Base-by-base conservation (phyloP, 257 asterid species). In the Primulina eburnea region DNA sequence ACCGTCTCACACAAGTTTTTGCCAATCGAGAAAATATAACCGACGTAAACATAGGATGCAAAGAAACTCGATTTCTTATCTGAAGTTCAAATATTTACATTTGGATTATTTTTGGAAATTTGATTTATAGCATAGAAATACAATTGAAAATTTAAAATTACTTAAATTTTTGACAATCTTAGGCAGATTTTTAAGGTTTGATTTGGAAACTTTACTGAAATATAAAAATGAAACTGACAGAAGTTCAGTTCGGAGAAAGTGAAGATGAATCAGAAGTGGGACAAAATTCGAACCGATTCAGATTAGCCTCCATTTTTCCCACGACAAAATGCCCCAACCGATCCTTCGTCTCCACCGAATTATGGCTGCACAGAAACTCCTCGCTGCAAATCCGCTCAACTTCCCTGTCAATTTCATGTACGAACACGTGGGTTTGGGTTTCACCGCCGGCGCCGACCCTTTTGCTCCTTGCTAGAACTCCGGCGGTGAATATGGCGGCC, bases 351-450 rank as follows among this genome's bases (percentile, higher is more conserved):
- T 78, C 84, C 63, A 85, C 87, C 79, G 88, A 37, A 71, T 88
- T 89, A 47, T 75, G 86, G 11, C 65, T 61, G 79, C 97, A 92
- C 24, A 92, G 61, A 30, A 88, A 92, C 75, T 86, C 90, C 2
- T 89, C 89, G 47, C 94, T 81, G 82, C 81, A 78, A 7, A 86
- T 74, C 56, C 69, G 82, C 79, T 92, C 98, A 7, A 70, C 96
- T 30, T 88, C 87, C 57, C 98, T 64, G 11, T 77, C 78, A 20
- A 86, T 63, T 47, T 88, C 96, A 38, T 92, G 98, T 1, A 89
- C 88, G 10, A 92, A 80, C 26, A 92, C 90, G 65, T 89, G 96
- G 0, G 96, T 92, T 50, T 89, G 96, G 0, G 96, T 92, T 50
- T 78, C 75, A 17, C 61, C 77, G 7, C 58, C 77, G 8, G 73